phyloP scores from a whole-genome alignment of 192 early-diverging fungal genomes.

The Entophlyctis helioformis region DNA sequence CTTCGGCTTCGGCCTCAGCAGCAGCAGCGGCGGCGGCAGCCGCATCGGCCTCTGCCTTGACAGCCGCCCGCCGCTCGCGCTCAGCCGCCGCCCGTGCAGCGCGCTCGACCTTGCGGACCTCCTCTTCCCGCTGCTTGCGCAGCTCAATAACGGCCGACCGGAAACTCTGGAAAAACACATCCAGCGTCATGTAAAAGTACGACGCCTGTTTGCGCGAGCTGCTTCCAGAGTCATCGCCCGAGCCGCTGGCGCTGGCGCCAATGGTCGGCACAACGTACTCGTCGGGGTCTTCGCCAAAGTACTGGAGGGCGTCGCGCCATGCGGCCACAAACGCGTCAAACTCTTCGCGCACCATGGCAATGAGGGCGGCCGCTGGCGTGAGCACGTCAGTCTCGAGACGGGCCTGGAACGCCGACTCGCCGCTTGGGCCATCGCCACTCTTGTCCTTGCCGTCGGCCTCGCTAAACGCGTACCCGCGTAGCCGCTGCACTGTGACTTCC shows the following conservation, averaged over 20 bases:
- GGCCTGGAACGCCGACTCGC: slow-evolving; percentile 9
- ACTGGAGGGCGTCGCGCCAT: slow-evolving; percentile 20
- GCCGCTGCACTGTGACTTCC: slow-evolving; percentile 4
- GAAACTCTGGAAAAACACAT: slow-evolving; percentile 28
- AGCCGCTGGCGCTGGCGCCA: no score
- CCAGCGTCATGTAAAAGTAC: slow-evolving; percentile 25
- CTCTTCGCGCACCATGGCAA: slow-evolving; percentile 6
- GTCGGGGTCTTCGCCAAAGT: slow-evolving; percentile 36
- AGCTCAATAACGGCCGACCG: slow-evolving; percentile 26
- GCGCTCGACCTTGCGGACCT: no score
- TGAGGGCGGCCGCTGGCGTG: background rate
- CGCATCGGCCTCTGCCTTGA: no score
- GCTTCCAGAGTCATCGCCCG: slow-evolving; percentile 1
- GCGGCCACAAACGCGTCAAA: slow-evolving; percentile 14
- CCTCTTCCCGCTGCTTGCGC: slow-evolving; percentile 20
- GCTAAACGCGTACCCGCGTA: slow-evolving; percentile 4
- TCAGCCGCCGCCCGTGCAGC: no score
- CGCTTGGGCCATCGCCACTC: slow-evolving; percentile 1
- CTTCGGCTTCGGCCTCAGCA: no score
- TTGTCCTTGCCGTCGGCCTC: slow-evolving; percentile 1
- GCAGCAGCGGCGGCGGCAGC: no score
- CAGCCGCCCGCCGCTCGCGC: no score
- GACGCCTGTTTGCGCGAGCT: slow-evolving; percentile 13
- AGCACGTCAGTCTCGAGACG: slow-evolving; percentile 12
- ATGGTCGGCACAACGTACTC: slow-evolving; percentile 10